Base-by-base conservation (phyloP, 495 filamentous ascomycete species). In the Hypoxylon fuscum region DNA sequence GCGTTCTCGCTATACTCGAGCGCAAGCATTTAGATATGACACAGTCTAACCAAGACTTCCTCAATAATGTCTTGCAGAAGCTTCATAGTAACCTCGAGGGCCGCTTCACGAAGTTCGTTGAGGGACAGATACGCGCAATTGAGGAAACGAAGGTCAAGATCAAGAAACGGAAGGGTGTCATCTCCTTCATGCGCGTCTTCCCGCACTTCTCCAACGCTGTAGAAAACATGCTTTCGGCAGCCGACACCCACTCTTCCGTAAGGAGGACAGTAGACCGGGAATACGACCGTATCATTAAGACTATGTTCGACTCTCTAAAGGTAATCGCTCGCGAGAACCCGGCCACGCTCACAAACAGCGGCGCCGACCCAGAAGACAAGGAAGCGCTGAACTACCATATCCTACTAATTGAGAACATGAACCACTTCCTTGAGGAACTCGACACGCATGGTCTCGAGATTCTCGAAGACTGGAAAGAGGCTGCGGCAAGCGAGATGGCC, bases 101-200 rank as follows among this genome's bases (percentile, higher is more conserved):
- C 25, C 82, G 91, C 18, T 97, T 96, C 77, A 85, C 85, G 35
- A 91, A 90, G 47, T 97, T 98, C 62, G 86, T 97, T 21, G 95
- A 98, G 70, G 91, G 96, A 58, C 94, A 98, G 67, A 88, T 97
- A 38, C 90, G 90, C 21, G 93, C 92, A 22, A 96, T 98, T 59
- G 94, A 98, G 74, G 94, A 98, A 53, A 97, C 93, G n/a, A 97
- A 97, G 75, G 94, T 98, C 66, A 97, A 96, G 75, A 90, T 97
- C 75, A 97, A 97, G 79, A 98, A 97, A 80, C 88, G 94, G 56
- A 97, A 96, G 75, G 94, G 94, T 11, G 91, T 98, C 60, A 97
- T 97, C 66, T 87, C 85, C 7, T 97, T 98, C 73, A 92, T 97
- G 77, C 88, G 91, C 43, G 89, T 92, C 34, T 97, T 98, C 79